These are phyloP conservation scores for Letharia lupina DNA, from an alignment of 495 filamentous ascomycete genomes.

Conservation along the genomic window DNA sequence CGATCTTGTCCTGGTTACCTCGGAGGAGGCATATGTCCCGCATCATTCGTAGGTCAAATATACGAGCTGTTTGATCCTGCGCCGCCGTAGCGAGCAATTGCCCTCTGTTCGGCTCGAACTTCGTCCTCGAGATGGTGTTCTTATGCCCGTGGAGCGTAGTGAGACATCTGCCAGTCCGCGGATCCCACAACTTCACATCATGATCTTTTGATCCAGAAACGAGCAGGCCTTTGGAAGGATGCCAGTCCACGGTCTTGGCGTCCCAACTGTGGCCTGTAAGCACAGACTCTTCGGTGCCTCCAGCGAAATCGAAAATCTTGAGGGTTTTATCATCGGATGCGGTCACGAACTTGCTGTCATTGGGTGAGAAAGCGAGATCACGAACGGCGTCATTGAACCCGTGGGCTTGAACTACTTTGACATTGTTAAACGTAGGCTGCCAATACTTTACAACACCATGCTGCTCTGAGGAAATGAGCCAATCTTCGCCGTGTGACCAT, in stretches of 20 bases:
- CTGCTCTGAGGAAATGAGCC: conserved; percentile 92
- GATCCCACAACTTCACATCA: conserved; percentile 95
- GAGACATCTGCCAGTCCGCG: conserved; percentile 75
- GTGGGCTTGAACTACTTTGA: conserved; percentile 88
- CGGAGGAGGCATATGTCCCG: conserved; percentile 85
- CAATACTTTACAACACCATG: conserved; percentile 96
- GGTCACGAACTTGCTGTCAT: conserved; percentile 90
- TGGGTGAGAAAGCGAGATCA: conserved; percentile 87
- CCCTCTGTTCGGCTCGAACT: conserved; percentile 75
- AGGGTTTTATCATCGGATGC: conserved; percentile 88
- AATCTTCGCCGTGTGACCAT: conserved; percentile 93
- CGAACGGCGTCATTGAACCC: conserved; percentile 63
- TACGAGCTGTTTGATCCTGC: conserved; percentile 79
- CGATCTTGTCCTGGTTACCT: conserved; percentile 92
- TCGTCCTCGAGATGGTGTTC: conserved; percentile 82
- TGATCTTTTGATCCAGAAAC: conserved; percentile 98
- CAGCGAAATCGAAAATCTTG: conserved; percentile 96
- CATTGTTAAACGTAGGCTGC: conserved; percentile 99
- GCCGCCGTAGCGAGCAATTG: conserved; percentile 85
- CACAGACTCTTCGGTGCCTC: conserved; percentile 67
- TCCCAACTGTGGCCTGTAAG: conserved; percentile 93
- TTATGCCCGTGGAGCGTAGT: conserved; percentile 97
- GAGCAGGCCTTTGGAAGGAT: conserved; percentile 86
- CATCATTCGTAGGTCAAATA: conserved; percentile 98
- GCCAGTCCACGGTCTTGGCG: conserved; percentile 93